Conservation (phyloP, 768 basidiomycete species). For the Piloderma croceum region DNA sequence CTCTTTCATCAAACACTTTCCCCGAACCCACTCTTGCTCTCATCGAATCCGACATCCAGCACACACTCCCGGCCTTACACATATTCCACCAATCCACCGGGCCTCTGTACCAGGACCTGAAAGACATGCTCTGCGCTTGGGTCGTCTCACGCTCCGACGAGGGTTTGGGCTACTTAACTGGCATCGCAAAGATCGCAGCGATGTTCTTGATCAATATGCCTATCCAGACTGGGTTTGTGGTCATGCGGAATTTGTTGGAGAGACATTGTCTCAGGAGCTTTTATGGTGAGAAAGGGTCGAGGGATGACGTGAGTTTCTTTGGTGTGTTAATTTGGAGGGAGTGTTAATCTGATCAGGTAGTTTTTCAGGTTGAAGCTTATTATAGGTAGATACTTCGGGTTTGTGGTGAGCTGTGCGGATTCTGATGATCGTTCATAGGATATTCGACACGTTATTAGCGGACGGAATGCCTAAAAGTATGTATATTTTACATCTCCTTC, state of each 20-base stretch:
- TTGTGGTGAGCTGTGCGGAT: constrained; percentile 2
- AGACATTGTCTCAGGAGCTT: constrained; percentile 82
- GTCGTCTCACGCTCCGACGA: constrained; percentile 81
- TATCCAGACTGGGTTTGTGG: constrained; percentile 65
- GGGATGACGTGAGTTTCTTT: constrained; percentile 66
- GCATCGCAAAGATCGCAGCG: constrained; percentile 70
- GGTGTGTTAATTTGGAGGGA: constrained; percentile 1
- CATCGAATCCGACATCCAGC: constrained; percentile 71
- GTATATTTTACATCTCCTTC: constrained; percentile 15
- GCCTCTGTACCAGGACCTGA: constrained; percentile 75
- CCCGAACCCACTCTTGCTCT: constrained; percentile 53
- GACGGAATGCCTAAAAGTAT: constrained; percentile 92
- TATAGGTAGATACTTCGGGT: constrained; percentile 55
- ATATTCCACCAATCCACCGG: constrained; percentile 75
- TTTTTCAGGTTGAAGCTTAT: constrained; percentile 76
- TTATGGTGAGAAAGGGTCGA: constrained; percentile 63
- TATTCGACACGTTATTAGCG: constrained; percentile 87
- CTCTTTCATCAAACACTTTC: constrained; percentile 59
- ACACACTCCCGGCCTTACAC: constrained; percentile 71
- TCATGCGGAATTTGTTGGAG: constrained; percentile 81
- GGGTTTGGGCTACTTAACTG: constrained; percentile 67
- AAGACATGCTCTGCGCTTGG: constrained; percentile 84
- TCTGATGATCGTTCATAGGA: constrained; percentile 42
- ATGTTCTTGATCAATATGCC: constrained; percentile 86
- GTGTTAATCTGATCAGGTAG: constrained; percentile 20